Conservation (phyloP, 169 alveolate species). For the Babesia ovata region DNA sequence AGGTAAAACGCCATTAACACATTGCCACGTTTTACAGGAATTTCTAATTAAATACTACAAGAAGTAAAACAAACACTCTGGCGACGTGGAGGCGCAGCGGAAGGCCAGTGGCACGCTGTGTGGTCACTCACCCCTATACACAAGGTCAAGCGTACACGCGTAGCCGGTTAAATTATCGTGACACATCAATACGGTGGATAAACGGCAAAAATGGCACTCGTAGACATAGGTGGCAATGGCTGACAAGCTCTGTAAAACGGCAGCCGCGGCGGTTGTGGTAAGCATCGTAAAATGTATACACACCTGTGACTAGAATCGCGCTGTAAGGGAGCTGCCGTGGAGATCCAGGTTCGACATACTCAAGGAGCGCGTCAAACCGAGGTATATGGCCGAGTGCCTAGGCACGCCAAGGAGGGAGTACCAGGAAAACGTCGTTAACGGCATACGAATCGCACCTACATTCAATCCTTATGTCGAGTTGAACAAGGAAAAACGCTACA, state of each 20-base stretch:
- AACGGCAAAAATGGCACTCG: neutral
- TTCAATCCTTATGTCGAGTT: constrained; percentile 85
- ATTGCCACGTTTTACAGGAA: constrained; percentile 15
- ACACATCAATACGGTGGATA: neutral
- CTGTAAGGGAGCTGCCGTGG: constrained; percentile 82
- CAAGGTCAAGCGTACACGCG: neutral
- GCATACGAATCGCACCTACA: constrained; percentile 81
- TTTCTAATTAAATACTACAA: constrained; percentile 31
- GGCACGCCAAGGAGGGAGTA: constrained; percentile 88
- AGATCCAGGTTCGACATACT: constrained; percentile 79
- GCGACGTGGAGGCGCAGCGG: neutral
- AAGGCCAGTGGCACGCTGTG: constrained; percentile 10
- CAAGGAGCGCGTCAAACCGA: constrained; percentile 75
- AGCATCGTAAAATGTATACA: neutral
- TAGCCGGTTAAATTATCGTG: neutral
- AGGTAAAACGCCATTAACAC: constrained; percentile 12
- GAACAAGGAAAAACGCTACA: constrained; percentile 80
- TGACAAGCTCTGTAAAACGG: constrained; percentile 9
- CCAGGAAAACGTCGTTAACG: constrained; percentile 79
- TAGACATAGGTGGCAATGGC: neutral
- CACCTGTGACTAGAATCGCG: constrained; percentile 72
- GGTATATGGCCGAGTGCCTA: constrained; percentile 79
- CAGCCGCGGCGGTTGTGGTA: constrained; percentile 36
- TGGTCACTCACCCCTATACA: constrained; percentile 2
- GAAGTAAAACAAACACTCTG: neutral